Evolutionary conservation across 129 eudicot genomes (phyloP), one percentile per base, ranked within the genome.

Genomic region (Pseudognaphalium luteoalbum): DNA sequence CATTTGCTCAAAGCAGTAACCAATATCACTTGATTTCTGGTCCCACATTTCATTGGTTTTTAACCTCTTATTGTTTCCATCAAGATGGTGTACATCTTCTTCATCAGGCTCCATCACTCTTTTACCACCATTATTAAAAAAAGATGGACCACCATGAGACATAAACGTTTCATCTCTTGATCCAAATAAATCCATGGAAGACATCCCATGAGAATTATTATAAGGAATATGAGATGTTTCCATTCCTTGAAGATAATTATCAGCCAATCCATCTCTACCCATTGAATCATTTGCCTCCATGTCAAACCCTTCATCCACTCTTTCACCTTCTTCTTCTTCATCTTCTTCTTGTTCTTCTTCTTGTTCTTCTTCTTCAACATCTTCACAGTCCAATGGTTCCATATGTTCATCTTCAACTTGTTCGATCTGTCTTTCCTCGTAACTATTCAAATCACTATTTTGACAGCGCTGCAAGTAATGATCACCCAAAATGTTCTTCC

Each of bases 31-130:
- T 15, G 82, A 70, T 51, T 84, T 84, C 21, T 76, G 78, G 67
- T 75, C 89, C 88, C 92, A 85, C 9, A 66, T 76, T 28, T 72
- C 91, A 59, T 87, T 84, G 8, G 84, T 72, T 83, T 90, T 86
- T 79, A 86, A 64, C 82, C 86, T 84, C 86, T 94, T 94, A 75
- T 70, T 84, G 77, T 59, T 65, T 15, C 67, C 81, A 68, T 81
- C 79, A 17, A 70, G 73, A 63, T 87, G 81, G 22, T 81, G 73
- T 19, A 80, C 70, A 74, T 84, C 78, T 30, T 78, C 77, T 52
- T 78, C 97, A 69, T 78, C 97, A 69, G 79, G 80, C 57, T 70
- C 96, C 54, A 95, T 75, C 19, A 39, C 92, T 87, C 99, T 85
- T 71, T 95, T 95, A 6, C 89, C 87, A 54, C 82, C 66, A 51